Evolutionary conservation across 73 alveolate species (phyloP), one percentile per base, ranked within the genome.

Genomic region (Paramecium sonneborni): DNA sequence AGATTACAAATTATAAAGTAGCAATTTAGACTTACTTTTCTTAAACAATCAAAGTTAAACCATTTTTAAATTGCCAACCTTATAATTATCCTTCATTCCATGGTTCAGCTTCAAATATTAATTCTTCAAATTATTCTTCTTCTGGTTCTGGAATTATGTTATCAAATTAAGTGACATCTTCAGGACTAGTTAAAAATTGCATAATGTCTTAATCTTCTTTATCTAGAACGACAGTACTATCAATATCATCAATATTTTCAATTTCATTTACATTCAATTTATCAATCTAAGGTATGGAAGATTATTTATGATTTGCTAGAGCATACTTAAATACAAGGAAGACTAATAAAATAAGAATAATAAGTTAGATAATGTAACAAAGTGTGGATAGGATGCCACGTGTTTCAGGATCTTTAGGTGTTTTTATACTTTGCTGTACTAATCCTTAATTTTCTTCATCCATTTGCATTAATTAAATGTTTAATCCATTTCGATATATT

Each of bases 401-500:
- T 34, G 56, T 74, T 37, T 74, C 38, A 74, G 32, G 55, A 28
- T 74, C 37, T 20, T 74, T 74, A n/a, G 30, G 55, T 15, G 28
- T 21, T 38, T 37, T 62, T 11, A 18, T 14, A 4, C 5, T 2
- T 62, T 39, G 32, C 6, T 21, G 56, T 37, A 74, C 87, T 74
- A 74, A 39, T 39, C 87, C 87, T 20, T 74, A 74, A 34, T 35
- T 34, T 39, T 74, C 87, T 12, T 74, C 87, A 18, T 74, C 87
- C 34, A 39, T 34, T 39, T 37, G 57, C 87, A 74, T 74, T 62
- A 62, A 62, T 62, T 62, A 62, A 62, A 46, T 69, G 68, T 69
- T 88, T 76, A 88, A 88, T 69, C 85, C 87, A 57, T 97, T 96
- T 92, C 69, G 98, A 86, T 86, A 94, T 30, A 72, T 95, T 7